Base-by-base conservation (phyloP, 768 basidiomycete genomes). In the Asterophora lycoperdoides region DNA sequence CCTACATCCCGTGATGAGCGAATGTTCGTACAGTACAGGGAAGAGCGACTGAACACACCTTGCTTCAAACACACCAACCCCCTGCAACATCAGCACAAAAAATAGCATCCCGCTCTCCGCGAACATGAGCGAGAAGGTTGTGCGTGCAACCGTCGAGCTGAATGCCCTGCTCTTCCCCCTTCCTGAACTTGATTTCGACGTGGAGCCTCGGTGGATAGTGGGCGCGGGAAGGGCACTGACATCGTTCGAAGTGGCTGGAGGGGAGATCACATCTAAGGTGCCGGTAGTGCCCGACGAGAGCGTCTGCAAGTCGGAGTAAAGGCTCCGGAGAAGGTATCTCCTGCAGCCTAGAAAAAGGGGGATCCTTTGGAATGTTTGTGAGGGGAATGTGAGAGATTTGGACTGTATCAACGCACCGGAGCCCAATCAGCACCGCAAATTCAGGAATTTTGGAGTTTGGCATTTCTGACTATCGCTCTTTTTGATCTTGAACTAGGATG, bases 81-180 rank as follows among this genome's bases (percentile, higher is more conserved):
- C 84, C 65, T 93, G 89, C n/a, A 79, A 74, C 65, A 91, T 77
- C 5, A 92, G 69, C 48, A 92, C 70, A 10, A 80, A 53, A 57
- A 91, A 91, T 51, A 92, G 67, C 57, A 79, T 77, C 53, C 82
- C 84, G 44, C 83, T 80, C 65, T 91, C 90, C 1, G 84, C 77
- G 62, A 91, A 88, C 56, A 82, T 84, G 28, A 80, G 65, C 0
- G 86, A 77, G 56, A 93, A 91, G 6, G 82, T 62, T 1, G 68
- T 70, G 36, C 83, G 69, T 0, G 89, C 74, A 0, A 88, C 59
- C 3, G 64, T 61, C 0, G 83, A 79, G 54, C 89, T 85, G 37
- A 56, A 77, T 64, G 23, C 6, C 23, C 23, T 23, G 23, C 23
- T 23, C 23, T 32, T 45, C n/a, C 36, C 44, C 2, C 37, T 30